Evolutionary conservation across 2,329 filamentous ascomycete genomes (phyloP), one percentile per base, ranked within the genome.

Genomic region (Fusarium temperatum): DNA sequence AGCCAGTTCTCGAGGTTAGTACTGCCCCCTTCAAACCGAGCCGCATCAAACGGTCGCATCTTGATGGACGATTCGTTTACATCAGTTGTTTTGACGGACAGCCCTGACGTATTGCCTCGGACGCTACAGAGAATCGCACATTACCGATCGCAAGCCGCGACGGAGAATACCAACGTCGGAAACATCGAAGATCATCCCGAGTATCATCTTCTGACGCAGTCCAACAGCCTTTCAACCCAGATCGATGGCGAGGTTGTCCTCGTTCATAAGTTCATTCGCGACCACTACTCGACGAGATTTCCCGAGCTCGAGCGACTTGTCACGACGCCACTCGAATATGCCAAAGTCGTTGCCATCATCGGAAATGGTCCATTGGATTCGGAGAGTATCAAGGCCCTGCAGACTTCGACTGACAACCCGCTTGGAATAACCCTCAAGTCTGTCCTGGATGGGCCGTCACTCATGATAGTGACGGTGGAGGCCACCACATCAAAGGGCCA

Each of bases 401-500:
- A 95, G 68, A 89, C 90, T 22, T 94, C 92, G 8, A 90, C 91
- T 13, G 89, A 97, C 69, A 98, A 98, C 79, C 87, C 93, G 15
- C 87, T 97, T 11, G 91, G 92, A 22, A 88, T 90, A 63, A 90
- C 94, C 2, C 88, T 99, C 44, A 93, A 92, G 79, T 90, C 91
- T 4, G 92, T 98, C 2, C 86, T 99, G 20, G 94, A 98, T 80
- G 94, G 94, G 0, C 94, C 96, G 3, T 94, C 94, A 0, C 85
- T 98, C 78, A 98, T 99, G 95, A 94, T 97, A 70, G 95, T 99
- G 58, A 96, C 94, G 2, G 93, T 98, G 17, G 96, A 98, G 84
- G 96, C 95, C 36, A 97, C 95, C 10, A 96, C 93, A 6, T 96
- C 95, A 18, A 92, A 94, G 77, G 96, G 96, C 9, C 90, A 90